phyloP scores from a whole-genome alignment of 768 basidiomycete species.

The Boletus rubroflammeus region DNA sequence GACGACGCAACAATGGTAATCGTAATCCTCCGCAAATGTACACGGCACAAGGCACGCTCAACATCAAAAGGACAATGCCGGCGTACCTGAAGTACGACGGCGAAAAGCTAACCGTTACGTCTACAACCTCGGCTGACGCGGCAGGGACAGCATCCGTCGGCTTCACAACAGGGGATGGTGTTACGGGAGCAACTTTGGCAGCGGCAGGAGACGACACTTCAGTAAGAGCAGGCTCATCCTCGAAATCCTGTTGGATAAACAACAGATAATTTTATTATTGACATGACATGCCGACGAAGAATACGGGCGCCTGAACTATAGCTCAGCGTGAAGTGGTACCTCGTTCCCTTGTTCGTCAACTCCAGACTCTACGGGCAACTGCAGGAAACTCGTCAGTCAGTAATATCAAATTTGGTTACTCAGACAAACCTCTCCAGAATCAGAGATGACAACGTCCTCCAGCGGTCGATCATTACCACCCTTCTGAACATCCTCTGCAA shows the following conservation, averaged over 20 bases:
- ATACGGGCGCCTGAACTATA: slow-evolving; percentile 52
- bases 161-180: slow-evolving; percentile 2
- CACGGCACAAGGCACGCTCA: slow-evolving; percentile 42
- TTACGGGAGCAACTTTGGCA: slow-evolving; percentile 15
- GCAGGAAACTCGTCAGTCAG: slow-evolving; percentile 4
- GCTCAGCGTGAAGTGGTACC: slow-evolving; percentile 95
- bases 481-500: slow-evolving; percentile 70
- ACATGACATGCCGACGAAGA: slow-evolving; percentile 37
- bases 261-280: slow-evolving; percentile 50
- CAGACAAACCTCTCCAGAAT: slow-evolving; percentile 78
- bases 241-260: slow-evolving; percentile 45
- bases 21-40: slow-evolving; percentile 47
- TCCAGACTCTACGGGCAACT: slow-evolving; percentile 54
- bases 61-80: slow-evolving; percentile 33
- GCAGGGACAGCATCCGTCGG: neutral
- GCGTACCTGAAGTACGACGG: slow-evolving; percentile 18
- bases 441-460: slow-evolving; percentile 74
- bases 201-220: slow-evolving; percentile 9
- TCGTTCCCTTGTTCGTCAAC: slow-evolving; percentile 69
- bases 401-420: slow-evolving; percentile 9
- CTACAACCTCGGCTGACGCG: neutral
- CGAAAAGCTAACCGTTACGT: neutral
- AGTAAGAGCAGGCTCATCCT: slow-evolving; percentile 17
- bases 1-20: slow-evolving; percentile 33
- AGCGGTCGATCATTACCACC: slow-evolving; percentile 66